Percentiles rank a stretch among this genome's conserved stretches.
phyloP scores from a whole-genome alignment of 768 basidiomycete genomes.

The Boletus rubropictus region DNA sequence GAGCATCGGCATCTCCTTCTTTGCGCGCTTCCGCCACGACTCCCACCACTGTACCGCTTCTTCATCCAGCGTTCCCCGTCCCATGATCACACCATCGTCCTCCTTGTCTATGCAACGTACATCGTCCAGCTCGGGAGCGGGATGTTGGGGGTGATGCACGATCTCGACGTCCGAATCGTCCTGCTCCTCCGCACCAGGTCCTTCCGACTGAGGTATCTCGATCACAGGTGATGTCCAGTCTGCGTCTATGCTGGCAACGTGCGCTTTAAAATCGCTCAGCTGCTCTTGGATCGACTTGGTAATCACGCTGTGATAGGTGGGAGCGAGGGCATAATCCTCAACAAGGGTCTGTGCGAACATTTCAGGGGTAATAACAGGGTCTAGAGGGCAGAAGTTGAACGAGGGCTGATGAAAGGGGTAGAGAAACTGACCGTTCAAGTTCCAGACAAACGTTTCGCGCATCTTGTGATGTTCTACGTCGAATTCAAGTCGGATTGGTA shows the following conservation, averaged over 20 bases:
- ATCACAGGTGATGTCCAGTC: conserved; percentile 28
- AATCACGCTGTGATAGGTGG: conserved; percentile 61
- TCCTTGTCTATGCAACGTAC: conserved; percentile 14
- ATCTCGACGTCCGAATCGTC: conserved; percentile 28
- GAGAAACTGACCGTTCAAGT: conserved; percentile 71
- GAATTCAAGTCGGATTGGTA: conserved; percentile 94
- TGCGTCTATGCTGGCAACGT: conserved; percentile 51
- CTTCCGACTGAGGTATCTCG: conserved; percentile 23
- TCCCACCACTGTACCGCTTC: conserved; percentile 62
- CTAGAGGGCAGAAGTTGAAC: conserved; percentile 35
- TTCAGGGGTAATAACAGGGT: conserved; percentile 85
- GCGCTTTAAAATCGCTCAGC: conserved; percentile 70
- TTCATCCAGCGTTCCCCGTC: conserved; percentile 44
- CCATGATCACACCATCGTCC: conserved; percentile 19
- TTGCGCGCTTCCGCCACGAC: conserved; percentile 54
- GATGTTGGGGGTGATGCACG: conserved; percentile 11
- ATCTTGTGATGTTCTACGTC: conserved; percentile 93
- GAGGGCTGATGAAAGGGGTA: background rate
- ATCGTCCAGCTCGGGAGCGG: conserved; percentile 17
- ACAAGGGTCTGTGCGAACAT: conserved; percentile 84
- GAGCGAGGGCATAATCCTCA: conserved; percentile 80
- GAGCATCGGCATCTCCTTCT: conserved; percentile 28
- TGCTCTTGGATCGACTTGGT: conserved; percentile 85
- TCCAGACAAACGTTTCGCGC: conserved; percentile 97
- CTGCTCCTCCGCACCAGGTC: conserved; percentile 21